Evolutionary conservation across 805 yeast species (phyloP).

Genomic region (Kregervanrija delftensis): DNA sequence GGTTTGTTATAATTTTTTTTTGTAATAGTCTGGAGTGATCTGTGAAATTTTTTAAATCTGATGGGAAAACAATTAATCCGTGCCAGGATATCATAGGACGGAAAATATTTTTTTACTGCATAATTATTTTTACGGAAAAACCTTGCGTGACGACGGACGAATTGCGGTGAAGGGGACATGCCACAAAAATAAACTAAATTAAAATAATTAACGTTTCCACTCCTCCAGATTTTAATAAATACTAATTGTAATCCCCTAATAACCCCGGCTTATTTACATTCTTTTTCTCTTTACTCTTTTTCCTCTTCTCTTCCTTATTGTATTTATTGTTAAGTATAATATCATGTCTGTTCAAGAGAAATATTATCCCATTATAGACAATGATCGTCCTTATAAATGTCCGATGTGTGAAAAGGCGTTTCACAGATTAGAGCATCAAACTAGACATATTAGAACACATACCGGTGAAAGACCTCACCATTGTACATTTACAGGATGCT

Average conservation of each 20-base stretch:
- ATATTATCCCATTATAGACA: constrained; percentile 3
- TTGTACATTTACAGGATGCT: constrained; percentile 67
- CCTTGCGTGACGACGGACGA: too few relatives aligned
- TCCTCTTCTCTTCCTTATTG: not conserved
- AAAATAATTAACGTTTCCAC: too few relatives aligned
- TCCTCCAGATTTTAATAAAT: too few relatives aligned
- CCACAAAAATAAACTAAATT: too few relatives aligned
- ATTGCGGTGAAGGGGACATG: too few relatives aligned
- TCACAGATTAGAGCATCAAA: constrained; percentile 71
- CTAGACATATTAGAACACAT: constrained; percentile 73
- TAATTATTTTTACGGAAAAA: too few relatives aligned
- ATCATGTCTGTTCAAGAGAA: not conserved
- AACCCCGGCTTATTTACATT: not conserved
- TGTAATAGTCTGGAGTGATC: too few relatives aligned
- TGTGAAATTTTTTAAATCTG: too few relatives aligned
- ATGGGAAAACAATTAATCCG: too few relatives aligned
- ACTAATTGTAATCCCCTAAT: not conserved
- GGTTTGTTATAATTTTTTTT: too few relatives aligned
- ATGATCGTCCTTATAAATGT: constrained; percentile 60
- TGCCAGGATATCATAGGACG: too few relatives aligned
- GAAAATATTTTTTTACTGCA: too few relatives aligned
- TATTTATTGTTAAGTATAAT: not conserved
- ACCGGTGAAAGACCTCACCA: constrained; percentile 79
- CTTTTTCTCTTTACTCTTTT: not conserved
- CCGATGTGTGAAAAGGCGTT: constrained; percentile 70